Conservation (phyloP, 164 flowering plant genomes). For the Macadamia tetraphylla region DNA sequence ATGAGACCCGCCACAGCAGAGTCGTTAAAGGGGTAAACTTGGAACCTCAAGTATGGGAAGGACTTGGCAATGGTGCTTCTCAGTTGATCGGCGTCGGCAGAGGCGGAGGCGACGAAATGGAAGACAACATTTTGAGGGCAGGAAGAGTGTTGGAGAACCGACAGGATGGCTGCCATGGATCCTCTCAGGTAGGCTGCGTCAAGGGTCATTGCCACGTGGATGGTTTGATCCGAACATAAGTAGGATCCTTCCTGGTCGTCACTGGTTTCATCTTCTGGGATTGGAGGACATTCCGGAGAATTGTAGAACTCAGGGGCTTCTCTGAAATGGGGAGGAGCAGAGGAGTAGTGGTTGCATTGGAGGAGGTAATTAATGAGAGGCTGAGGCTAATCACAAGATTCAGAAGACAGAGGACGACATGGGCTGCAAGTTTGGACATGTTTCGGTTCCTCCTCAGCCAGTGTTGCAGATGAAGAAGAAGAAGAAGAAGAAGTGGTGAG, state of each 20-base stretch:
- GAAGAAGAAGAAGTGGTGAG: too few relatives aligned
- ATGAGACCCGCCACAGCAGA: constrained; percentile 54
- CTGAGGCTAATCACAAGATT: constrained; percentile 1
- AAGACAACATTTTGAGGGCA: constrained; percentile 70
- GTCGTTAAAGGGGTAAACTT: constrained; percentile 40
- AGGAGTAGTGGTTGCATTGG: constrained; percentile 2
- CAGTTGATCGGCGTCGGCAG: constrained; percentile 29
- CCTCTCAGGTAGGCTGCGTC: constrained; percentile 73
- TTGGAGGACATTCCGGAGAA: constrained; percentile 40
- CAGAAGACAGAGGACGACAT: constrained; percentile 2
- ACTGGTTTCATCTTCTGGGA: background rate
- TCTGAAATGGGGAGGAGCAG: constrained; percentile 27
- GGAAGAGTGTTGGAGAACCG: constrained; percentile 79
- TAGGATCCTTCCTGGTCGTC: background rate
- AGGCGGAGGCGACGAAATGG: constrained; percentile 60
- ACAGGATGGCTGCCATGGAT: constrained; percentile 77
- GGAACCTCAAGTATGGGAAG: constrained; percentile 66
- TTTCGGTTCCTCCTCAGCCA: background rate
- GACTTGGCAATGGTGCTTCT: constrained; percentile 35
- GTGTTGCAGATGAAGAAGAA: too few relatives aligned
- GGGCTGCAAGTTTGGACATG: background rate
- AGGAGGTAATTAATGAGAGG: background rate
- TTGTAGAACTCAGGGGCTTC: constrained; percentile 90
- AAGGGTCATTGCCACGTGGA: constrained; percentile 83
- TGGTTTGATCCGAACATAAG: constrained; percentile 35